Percentiles rank a stretch among this genome's conserved stretches.
Evolutionary conservation across 1,139 yeast species (phyloP).

Genomic region (Yamadazyma songkhlaensis): DNA sequence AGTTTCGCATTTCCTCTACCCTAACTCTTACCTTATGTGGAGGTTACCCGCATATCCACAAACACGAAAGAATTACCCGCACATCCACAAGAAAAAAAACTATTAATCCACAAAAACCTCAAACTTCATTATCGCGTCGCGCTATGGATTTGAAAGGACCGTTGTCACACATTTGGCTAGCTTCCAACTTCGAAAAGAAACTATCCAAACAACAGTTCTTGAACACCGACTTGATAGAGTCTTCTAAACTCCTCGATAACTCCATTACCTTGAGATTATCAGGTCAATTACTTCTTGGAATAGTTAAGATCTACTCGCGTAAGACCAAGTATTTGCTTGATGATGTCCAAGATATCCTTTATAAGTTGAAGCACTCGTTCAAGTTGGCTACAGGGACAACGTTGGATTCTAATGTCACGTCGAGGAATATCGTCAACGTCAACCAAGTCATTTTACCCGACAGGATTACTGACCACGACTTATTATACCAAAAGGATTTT

Average conservation of each 20-base stretch:
- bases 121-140: too few species aligned
- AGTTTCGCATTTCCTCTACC: too few species aligned
- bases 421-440: slow-evolving; percentile 28
- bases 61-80: too few species aligned
- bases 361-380: slow-evolving; percentile 74
- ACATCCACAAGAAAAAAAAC: too few species aligned
- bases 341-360: slow-evolving; percentile 78
- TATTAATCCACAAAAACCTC: too few species aligned
- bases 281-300: slow-evolving; percentile 86
- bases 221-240: slow-evolving; percentile 66
- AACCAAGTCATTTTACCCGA: slow-evolving; percentile 64
- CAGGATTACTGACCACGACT: slow-evolving; percentile 75
- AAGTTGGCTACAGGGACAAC: slow-evolving; percentile 39
- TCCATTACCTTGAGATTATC: slow-evolving; percentile 73
- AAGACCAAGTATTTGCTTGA: slow-evolving; percentile 82
- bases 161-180: slow-evolving; percentile 89
- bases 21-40: too few species aligned
- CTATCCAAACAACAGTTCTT: slow-evolving; percentile 74
- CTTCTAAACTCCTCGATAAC: slow-evolving; percentile 28
- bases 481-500: slow-evolving; percentile 63
- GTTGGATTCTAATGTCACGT: slow-evolving; percentile 27
- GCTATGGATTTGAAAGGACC: slow-evolving; percentile 53
- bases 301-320: slow-evolving; percentile 82
- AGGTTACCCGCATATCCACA: too few species aligned
- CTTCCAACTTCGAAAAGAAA: slow-evolving; percentile 83